phyloP scores from a whole-genome alignment of 805 yeast species.

The Candida silvatica region DNA sequence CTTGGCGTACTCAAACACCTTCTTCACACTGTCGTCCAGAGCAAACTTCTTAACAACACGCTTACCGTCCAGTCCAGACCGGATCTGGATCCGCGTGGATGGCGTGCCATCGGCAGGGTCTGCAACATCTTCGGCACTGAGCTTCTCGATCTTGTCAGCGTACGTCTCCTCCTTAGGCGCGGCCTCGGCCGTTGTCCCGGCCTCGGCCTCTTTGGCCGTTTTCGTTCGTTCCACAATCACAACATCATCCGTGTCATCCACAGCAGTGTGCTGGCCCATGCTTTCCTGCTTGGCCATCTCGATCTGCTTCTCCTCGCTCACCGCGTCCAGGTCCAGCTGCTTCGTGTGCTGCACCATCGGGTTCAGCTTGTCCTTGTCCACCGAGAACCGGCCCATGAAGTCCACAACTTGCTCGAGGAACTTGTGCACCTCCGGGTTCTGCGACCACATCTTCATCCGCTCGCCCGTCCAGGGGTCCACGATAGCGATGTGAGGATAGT shows the following conservation, averaged over 20 bases:
- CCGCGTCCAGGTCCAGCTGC: slow-evolving; percentile 49
- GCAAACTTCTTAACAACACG: slow-evolving; percentile 67
- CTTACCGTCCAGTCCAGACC: slow-evolving; percentile 74
- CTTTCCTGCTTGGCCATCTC: slow-evolving; percentile 68
- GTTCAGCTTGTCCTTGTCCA: slow-evolving; percentile 53
- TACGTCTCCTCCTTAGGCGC: slow-evolving; percentile 14
- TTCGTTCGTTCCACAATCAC: slow-evolving; percentile 14
- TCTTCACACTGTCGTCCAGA: slow-evolving; percentile 46
- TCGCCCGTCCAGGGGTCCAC: slow-evolving; percentile 96
- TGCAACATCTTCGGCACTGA: slow-evolving; percentile 30
- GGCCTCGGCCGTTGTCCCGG: slow-evolving; percentile 14
- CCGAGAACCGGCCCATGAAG: slow-evolving; percentile 57
- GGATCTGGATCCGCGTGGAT: slow-evolving; percentile 74
- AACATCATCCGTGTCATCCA: slow-evolving; percentile 20
- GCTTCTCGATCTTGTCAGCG: slow-evolving; percentile 8
- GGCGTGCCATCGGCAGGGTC: slow-evolving; percentile 54
- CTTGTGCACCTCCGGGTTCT: slow-evolving; percentile 47
- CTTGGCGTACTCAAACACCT: slow-evolving; percentile 62
- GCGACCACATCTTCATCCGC: slow-evolving; percentile 69
- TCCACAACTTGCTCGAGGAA: slow-evolving; percentile 65
- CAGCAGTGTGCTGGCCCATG: slow-evolving; percentile 27
- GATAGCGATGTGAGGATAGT: slow-evolving; percentile 84
- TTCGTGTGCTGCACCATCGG: slow-evolving; percentile 58
- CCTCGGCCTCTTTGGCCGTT: slow-evolving; percentile 1
- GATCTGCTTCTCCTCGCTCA: slow-evolving; percentile 81